Evolutionary conservation across 2,329 filamentous ascomycete genomes (phyloP).

Genomic region (Didymella glomerata): DNA sequence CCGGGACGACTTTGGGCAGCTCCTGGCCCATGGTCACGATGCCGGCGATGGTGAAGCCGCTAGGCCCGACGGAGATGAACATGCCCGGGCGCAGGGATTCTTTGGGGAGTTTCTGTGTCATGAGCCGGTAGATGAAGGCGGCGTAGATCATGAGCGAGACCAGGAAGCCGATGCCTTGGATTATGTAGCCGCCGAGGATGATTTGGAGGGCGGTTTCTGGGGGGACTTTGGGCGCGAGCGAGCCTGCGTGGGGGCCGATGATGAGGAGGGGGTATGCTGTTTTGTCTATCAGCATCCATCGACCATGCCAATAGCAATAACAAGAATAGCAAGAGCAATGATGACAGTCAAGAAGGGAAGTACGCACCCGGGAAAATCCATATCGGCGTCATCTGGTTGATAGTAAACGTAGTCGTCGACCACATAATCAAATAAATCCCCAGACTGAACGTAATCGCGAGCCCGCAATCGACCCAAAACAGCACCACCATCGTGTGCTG

Average conservation of each 20-base stretch:
- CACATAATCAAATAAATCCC: slow-evolving; percentile 78
- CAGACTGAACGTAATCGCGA: slow-evolving; percentile 73
- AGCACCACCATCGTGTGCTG: slow-evolving; percentile 67
- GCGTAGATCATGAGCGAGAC: slow-evolving; percentile 81
- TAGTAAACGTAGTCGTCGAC: slow-evolving; percentile 73
- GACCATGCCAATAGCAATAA: too few relatives aligned
- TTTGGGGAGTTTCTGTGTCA: slow-evolving; percentile 84
- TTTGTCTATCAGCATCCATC: background rate
- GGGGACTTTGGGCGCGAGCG: slow-evolving; percentile 57
- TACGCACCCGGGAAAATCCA: slow-evolving; percentile 11
- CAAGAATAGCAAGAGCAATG: too few relatives aligned
- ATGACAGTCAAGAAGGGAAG: background rate
- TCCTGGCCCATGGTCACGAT: slow-evolving; percentile 66
- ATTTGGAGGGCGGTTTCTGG: slow-evolving; percentile 60
- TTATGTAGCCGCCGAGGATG: slow-evolving; percentile 66
- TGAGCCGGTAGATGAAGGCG: slow-evolving; percentile 84
- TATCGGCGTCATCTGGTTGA: slow-evolving; percentile 78
- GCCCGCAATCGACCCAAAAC: slow-evolving; percentile 76
- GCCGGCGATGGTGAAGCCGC: slow-evolving; percentile 71
- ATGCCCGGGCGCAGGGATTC: slow-evolving; percentile 81
- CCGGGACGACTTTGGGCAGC: slow-evolving; percentile 58
- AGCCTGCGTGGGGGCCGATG: slow-evolving; percentile 75
- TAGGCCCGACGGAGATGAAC: slow-evolving; percentile 84
- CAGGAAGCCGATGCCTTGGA: slow-evolving; percentile 71
- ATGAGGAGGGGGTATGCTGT: slow-evolving; percentile 83